Evolutionary conservation across 108 stramenopile species (phyloP).

Genomic region (Poteriospumella lacustris): DNA sequence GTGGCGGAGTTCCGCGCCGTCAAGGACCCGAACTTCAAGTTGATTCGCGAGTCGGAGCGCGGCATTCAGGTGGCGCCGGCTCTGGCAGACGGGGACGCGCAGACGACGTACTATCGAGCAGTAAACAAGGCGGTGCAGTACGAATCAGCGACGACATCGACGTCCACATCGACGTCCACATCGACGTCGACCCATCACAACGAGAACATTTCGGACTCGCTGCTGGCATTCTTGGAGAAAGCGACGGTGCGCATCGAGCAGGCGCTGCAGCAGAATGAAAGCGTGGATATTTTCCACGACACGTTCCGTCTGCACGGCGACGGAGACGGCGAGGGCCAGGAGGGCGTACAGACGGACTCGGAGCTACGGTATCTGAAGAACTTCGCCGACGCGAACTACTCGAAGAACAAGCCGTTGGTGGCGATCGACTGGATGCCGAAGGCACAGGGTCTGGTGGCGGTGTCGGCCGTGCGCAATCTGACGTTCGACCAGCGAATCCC

Average conservation of each 20-base stretch:
- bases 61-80: conserved; percentile 36
- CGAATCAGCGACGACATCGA: conserved; percentile 34
- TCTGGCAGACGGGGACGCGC: conserved; percentile 35
- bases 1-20: conserved; percentile 49
- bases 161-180: conserved; percentile 9
- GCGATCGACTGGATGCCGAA: conserved; percentile 57
- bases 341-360: conserved; percentile 37
- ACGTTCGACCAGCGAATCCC: conserved; percentile 54
- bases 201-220: neutral
- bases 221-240: conserved; percentile 30
- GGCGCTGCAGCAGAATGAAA: conserved; percentile 64
- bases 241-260: conserved; percentile 45
- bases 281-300: conserved; percentile 56
- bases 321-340: conserved; percentile 38
- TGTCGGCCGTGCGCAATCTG: conserved; percentile 45
- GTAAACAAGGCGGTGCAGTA: conserved; percentile 54
- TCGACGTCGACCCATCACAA: neutral
- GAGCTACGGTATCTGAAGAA: conserved; percentile 58
- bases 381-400: conserved; percentile 56
- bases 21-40: conserved; percentile 50
- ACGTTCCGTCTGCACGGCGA: conserved; percentile 25
- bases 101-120: conserved; percentile 53
- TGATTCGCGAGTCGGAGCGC: conserved; percentile 36
- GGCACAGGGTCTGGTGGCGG: conserved; percentile 47
- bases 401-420: conserved; percentile 44